Percentiles rank a stretch among this genome's conserved stretches.
Conservation (phyloP, 108 stramenopile genomes). For the Mayamaea pseudoterrestris region DNA sequence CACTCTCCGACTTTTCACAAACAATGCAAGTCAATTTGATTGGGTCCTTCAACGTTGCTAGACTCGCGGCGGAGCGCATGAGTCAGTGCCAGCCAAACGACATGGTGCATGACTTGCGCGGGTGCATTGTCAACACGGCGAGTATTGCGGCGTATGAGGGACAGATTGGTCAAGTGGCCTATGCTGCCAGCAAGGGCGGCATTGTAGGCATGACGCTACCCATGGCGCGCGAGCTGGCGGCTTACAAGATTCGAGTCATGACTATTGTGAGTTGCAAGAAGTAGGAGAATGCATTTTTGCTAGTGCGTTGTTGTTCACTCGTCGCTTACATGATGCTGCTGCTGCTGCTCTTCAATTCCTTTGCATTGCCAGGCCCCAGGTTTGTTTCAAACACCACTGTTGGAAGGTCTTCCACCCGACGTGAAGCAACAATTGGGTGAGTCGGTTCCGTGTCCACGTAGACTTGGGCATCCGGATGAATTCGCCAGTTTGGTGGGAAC, state of each 20-base stretch:
- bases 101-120: slow-evolving; percentile 21
- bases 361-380: slow-evolving; percentile 66
- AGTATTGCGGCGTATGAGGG: slow-evolving; percentile 92
- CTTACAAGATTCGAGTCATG: slow-evolving; percentile 74
- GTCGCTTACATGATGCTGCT: not conserved
- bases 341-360: not conserved
- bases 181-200: slow-evolving; percentile 87
- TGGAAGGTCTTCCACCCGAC: slow-evolving; percentile 75
- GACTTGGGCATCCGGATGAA: slow-evolving; percentile 75
- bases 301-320: not conserved
- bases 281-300: not conserved
- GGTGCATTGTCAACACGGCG: slow-evolving; percentile 91
- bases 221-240: slow-evolving; percentile 83
- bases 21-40: slow-evolving; percentile 75
- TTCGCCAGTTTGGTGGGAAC: slow-evolving; percentile 66
- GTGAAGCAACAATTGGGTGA: slow-evolving; percentile 67
- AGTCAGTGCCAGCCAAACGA: slow-evolving; percentile 17
- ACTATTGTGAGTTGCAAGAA: slow-evolving; percentile 48
- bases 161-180: slow-evolving; percentile 88
- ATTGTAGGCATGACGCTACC: slow-evolving; percentile 84
- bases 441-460: slow-evolving; percentile 79
- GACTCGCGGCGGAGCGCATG: slow-evolving; percentile 84
- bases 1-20: slow-evolving; percentile 39
- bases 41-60: slow-evolving; percentile 93
- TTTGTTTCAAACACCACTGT: slow-evolving; percentile 83